A percentile compares a stretch with the other conserved stretches of the same genome.
Conservation (phyloP, 2,329 filamentous ascomycete species). For the Diaporthe australafricana region DNA sequence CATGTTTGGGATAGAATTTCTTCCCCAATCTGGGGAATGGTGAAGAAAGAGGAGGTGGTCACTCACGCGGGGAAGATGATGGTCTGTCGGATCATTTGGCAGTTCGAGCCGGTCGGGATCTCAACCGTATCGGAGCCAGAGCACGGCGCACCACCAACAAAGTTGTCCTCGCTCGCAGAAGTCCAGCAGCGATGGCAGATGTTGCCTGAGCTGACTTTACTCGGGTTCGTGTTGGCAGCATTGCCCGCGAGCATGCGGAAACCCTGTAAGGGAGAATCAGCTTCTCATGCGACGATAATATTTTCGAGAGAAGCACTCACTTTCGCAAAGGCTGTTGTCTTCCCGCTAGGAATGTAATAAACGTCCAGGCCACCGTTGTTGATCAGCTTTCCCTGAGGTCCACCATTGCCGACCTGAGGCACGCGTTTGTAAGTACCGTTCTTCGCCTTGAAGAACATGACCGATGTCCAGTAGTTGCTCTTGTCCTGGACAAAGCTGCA, state of each 20-base stretch:
- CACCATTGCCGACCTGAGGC: conserved; percentile 57
- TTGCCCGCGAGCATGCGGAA: conserved; percentile 61
- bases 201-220: conserved; percentile 51
- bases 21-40: background rate
- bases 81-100: conserved; percentile 66
- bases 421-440: conserved; percentile 58
- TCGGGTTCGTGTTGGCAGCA: conserved; percentile 54
- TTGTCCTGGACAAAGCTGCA: conserved; percentile 57
- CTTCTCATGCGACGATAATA: no score
- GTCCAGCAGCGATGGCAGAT: conserved; percentile 62
- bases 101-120: conserved; percentile 56
- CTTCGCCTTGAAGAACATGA: conserved; percentile 57
- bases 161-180: conserved; percentile 57
- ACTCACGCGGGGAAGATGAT: conserved; percentile 59
- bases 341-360: conserved; percentile 58
- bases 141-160: conserved; percentile 62
- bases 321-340: conserved; percentile 55
- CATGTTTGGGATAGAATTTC: background rate
- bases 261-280: conserved; percentile 45
- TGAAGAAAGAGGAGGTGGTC: background rate
- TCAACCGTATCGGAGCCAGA: conserved; percentile 61
- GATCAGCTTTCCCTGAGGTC: conserved; percentile 55
- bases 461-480: conserved; percentile 61
- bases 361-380: conserved; percentile 58
- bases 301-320: conserved; percentile 38